Percentiles rank a stretch among this genome's conserved stretches.
Conservation (phyloP, 768 basidiomycete species). For the Vararia minispora region DNA sequence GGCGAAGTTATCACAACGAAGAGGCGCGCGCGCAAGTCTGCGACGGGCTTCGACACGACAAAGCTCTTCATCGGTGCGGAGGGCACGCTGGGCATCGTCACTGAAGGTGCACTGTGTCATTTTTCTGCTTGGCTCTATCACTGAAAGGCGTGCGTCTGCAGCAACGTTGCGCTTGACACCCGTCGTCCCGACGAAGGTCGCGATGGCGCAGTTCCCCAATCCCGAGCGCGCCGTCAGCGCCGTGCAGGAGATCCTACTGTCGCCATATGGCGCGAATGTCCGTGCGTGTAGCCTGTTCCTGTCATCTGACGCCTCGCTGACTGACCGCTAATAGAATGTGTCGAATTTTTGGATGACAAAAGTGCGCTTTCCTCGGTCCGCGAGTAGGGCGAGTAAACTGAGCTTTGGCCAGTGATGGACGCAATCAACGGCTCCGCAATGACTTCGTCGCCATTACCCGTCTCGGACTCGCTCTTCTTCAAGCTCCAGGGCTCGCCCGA, state of each 20-base stretch:
- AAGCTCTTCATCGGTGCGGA: constrained; percentile 88
- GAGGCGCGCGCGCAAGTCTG: constrained; percentile 66
- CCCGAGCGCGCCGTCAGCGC: constrained; percentile 71
- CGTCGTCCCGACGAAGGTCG: constrained; percentile 71
- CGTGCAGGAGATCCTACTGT: constrained; percentile 69
- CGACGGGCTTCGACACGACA: constrained; percentile 80
- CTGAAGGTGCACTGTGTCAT: constrained; percentile 44
- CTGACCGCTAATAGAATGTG: constrained; percentile 47
- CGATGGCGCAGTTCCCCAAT: constrained; percentile 77
- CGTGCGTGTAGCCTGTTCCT: constrained; percentile 34
- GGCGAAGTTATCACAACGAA: constrained; percentile 87
- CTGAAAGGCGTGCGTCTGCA: constrained; percentile 17
- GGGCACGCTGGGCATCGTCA: constrained; percentile 82
- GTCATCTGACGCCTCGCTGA: constrained; percentile 2
- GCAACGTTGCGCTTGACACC: constrained; percentile 80
- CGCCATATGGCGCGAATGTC: constrained; percentile 57
- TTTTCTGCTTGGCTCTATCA: neutral
- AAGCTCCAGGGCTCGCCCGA: constrained; percentile 72
- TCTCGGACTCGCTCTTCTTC: constrained; percentile 78
- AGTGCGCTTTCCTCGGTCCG: too few relatives aligned
- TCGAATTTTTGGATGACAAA: constrained; percentile 81
- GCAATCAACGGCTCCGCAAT: constrained; percentile 46
- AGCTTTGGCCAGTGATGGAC: constrained; percentile 40
- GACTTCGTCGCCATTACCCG: constrained; percentile 53
- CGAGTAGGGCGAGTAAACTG: too few relatives aligned